phyloP scores from a whole-genome alignment of 257 asterid species.

The Fraxinus pennsylvanica region DNA sequence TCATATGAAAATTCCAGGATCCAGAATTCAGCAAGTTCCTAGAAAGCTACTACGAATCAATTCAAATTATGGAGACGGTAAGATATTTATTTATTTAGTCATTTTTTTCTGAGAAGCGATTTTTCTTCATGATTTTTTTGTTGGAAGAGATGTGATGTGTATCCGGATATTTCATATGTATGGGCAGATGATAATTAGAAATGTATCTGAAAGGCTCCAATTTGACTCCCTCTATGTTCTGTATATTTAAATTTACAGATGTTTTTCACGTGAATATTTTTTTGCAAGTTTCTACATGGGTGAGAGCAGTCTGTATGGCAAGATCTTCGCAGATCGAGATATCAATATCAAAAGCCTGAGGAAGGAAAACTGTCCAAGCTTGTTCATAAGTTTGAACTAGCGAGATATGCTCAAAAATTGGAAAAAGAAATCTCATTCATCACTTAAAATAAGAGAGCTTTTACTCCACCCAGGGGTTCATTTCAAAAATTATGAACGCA shows the following conservation, averaged over 20 bases:
- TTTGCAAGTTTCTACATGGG: conserved; percentile 1
- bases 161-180: conserved; percentile 1
- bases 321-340: no score
- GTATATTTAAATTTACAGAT: not conserved
- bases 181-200: not conserved
- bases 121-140: not conserved
- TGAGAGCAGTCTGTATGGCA: no score
- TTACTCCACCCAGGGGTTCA: no score
- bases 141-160: not conserved
- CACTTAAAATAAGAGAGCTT: no score
- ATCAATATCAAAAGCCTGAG: no score
- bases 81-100: conserved; percentile 27
- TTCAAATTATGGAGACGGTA: conserved; percentile 60
- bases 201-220: not conserved
- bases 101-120: not conserved
- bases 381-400: no score
- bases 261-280: not conserved
- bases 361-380: no score
- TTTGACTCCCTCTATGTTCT: not conserved
- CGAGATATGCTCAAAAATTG: no score
- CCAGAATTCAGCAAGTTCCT: conserved; percentile 69
- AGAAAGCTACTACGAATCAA: conserved; percentile 48
- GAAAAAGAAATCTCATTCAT: no score
- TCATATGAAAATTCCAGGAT: conserved; percentile 61
- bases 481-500: no score